A percentile compares a stretch with the other conserved stretches of the same genome.
Evolutionary conservation across 768 basidiomycete genomes (phyloP).

Genomic region (Suillus spraguei): DNA sequence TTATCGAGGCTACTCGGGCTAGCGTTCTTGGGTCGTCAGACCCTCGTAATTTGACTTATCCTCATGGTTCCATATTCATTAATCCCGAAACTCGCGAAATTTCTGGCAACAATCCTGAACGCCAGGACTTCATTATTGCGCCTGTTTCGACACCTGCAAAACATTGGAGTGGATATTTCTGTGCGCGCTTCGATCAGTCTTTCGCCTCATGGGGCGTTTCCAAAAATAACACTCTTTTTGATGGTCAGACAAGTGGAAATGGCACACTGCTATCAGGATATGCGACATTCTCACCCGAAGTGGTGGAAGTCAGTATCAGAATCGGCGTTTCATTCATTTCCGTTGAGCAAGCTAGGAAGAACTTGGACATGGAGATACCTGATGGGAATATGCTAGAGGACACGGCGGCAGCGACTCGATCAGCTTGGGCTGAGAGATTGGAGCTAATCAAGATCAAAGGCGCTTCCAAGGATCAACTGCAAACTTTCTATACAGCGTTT

Average conservation of each 20-base stretch:
- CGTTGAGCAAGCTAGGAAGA: slow-evolving; percentile 59
- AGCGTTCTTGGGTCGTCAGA: slow-evolving; percentile 58
- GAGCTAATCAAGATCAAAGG: slow-evolving; percentile 52
- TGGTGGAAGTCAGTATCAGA: slow-evolving; percentile 49
- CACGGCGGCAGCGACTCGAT: slow-evolving; percentile 50
- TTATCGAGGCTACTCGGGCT: slow-evolving; percentile 68
- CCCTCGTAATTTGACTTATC: slow-evolving; percentile 51
- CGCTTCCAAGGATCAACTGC: slow-evolving; percentile 47
- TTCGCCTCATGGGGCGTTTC: slow-evolving; percentile 52
- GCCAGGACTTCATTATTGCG: slow-evolving; percentile 71
- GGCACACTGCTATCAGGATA: slow-evolving; percentile 57
- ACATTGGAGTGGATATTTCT: slow-evolving; percentile 50
- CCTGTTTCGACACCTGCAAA: slow-evolving; percentile 48
- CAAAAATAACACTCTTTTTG: slow-evolving; percentile 42
- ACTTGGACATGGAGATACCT: slow-evolving; percentile 52
- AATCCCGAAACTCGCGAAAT: slow-evolving; percentile 49
- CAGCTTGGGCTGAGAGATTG: slow-evolving; percentile 60
- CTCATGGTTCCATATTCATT: slow-evolving; percentile 53
- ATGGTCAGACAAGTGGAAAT: slow-evolving; percentile 31
- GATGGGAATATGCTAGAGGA: slow-evolving; percentile 50
- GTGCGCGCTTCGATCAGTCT: slow-evolving; percentile 55
- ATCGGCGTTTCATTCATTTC: slow-evolving; percentile 79
- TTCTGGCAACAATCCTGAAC: slow-evolving; percentile 64
- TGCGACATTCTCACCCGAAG: slow-evolving; percentile 40
- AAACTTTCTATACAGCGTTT: slow-evolving; percentile 61